phyloP scores from a whole-genome alignment of 768 basidiomycete species.

The Tricholoma saponaceum region DNA sequence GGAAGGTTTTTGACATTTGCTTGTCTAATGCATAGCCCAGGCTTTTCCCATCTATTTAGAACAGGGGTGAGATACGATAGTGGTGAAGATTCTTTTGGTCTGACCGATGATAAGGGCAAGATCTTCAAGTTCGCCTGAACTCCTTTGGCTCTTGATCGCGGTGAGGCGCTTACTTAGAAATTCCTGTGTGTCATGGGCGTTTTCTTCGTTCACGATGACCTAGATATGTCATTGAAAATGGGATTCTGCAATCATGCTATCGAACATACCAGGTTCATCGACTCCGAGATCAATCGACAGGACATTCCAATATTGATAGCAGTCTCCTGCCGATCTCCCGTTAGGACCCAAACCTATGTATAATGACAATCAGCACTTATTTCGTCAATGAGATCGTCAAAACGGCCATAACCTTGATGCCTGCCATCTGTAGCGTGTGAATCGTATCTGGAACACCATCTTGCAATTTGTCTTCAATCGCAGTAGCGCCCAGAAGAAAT shows the following conservation, averaged over 20 bases:
- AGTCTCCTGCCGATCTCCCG: conserved; percentile 97
- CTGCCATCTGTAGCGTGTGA: conserved; percentile 95
- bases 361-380: conserved; percentile 4
- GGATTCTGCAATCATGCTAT: background rate
- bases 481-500: conserved; percentile 91
- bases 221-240: conserved; percentile 24
- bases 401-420: conserved; percentile 72
- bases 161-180: conserved; percentile 84
- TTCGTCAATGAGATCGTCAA: background rate
- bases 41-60: conserved; percentile 83
- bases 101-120: conserved; percentile 91
- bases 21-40: conserved; percentile 91
- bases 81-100: background rate
- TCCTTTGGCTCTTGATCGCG: conserved; percentile 92
- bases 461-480: conserved; percentile 97
- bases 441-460: conserved; percentile 99
- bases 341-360: conserved; percentile 88
- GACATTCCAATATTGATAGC: conserved; percentile 99
- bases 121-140: conserved; percentile 89
- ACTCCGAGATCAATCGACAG: conserved; percentile 94
- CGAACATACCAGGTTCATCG: conserved; percentile 88
- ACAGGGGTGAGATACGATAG: background rate
- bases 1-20: conserved; percentile 81
- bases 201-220: conserved; percentile 95
- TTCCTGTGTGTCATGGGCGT: conserved; percentile 72